Conservation (phyloP, 129 eudicot species). For the Centrapalus pauciflorus region DNA sequence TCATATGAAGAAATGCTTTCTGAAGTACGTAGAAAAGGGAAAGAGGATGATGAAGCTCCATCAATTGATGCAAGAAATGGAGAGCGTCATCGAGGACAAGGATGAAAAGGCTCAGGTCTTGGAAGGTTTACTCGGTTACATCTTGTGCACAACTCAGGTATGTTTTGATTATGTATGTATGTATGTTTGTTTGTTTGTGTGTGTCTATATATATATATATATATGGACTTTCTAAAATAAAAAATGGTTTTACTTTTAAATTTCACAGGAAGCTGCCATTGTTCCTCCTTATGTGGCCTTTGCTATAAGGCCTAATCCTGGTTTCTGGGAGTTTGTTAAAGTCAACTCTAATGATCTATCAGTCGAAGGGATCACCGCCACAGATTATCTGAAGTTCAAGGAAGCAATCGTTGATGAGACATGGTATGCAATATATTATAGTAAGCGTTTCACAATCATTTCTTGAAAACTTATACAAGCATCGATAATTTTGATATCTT, state of each 20-base stretch:
- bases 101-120: constrained; percentile 63
- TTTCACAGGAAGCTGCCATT: constrained; percentile 79
- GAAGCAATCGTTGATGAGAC: constrained; percentile 70
- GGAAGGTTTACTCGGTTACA: constrained; percentile 88
- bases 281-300: constrained; percentile 92
- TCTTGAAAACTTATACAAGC: neutral
- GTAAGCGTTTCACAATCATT: neutral
- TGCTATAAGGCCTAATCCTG: constrained; percentile 87
- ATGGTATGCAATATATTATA: constrained; percentile 37
- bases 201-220: neutral
- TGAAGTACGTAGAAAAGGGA: constrained; percentile 65
- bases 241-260: neutral
- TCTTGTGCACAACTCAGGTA: constrained; percentile 89
- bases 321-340: constrained; percentile 92
- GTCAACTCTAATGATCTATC: constrained; percentile 74
- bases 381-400: constrained; percentile 80
- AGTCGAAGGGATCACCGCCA: constrained; percentile 71
- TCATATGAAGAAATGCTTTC: constrained; percentile 89
- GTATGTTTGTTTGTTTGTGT: too few species aligned
- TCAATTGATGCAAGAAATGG: constrained; percentile 77
- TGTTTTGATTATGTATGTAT: neutral
- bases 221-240: neutral
- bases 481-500: constrained; percentile 12
- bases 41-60: constrained; percentile 76
- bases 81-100: constrained; percentile 56